Evolutionary conservation across 2,329 filamentous ascomycete species (phyloP).

Genomic region (Colletotrichum gigasporum): DNA sequence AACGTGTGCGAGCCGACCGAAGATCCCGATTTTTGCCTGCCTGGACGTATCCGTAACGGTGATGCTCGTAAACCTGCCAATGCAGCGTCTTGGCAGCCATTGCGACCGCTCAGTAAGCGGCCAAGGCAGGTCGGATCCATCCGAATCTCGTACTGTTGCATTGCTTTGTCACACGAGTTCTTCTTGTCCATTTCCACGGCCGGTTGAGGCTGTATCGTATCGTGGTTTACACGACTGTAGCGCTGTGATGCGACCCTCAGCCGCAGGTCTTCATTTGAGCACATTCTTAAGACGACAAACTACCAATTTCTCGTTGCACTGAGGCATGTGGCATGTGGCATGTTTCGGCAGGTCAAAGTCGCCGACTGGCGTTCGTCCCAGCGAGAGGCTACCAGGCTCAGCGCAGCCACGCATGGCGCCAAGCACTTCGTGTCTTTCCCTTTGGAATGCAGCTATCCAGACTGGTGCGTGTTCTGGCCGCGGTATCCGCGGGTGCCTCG

Average conservation of each 20-base stretch:
- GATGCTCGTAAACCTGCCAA: too few species aligned
- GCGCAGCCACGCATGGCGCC: background rate
- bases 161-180: background rate
- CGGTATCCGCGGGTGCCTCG: background rate
- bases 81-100: background rate
- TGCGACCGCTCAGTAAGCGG: slow-evolving; percentile 7
- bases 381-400: background rate
- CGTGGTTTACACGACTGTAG: background rate
- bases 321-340: background rate
- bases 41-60: too few species aligned
- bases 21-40: background rate
- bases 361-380: background rate
- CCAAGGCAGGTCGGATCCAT: background rate
- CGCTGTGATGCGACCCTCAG: too few species aligned
- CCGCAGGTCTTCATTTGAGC: too few species aligned
- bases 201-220: too few species aligned
- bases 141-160: too few species aligned
- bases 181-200: too few species aligned
- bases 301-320: too few species aligned
- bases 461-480: too few species aligned
- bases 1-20: background rate
- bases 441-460: background rate
- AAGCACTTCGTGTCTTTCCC: background rate
- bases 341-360: background rate
- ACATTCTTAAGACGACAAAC: too few species aligned